These are phyloP conservation scores for Perilla frutescens DNA, from an alignment of 257 asterid species.

Conservation along the genomic window DNA sequence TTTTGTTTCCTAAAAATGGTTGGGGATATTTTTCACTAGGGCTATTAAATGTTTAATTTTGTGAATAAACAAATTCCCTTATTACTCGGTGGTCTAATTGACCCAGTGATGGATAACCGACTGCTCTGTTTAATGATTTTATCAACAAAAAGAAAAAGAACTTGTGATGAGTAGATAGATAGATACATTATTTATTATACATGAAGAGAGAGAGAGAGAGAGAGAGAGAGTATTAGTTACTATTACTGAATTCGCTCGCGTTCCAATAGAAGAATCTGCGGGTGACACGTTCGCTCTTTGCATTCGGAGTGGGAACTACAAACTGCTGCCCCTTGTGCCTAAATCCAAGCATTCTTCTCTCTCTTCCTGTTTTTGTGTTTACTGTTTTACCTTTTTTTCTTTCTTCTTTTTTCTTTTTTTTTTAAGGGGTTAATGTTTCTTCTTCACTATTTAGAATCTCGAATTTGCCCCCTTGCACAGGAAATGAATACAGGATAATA, in stretches of 20 bases:
- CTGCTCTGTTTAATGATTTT: not conserved
- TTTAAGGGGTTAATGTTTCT: not conserved
- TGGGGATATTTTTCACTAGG: not conserved
- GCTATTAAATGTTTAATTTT: not conserved
- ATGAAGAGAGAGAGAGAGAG: not conserved
- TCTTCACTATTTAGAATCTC: not conserved
- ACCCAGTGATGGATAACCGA: conserved; percentile 37
- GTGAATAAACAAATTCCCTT: conserved; percentile 42
- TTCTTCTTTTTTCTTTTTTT: not conserved
- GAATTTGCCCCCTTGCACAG: not conserved
- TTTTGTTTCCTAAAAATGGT: conserved; percentile 17
- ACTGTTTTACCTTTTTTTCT: not conserved
- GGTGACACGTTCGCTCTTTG: conserved; percentile 50
- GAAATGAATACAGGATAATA: not conserved
- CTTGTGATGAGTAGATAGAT: not conserved
- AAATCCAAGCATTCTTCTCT: conserved; percentile 15
- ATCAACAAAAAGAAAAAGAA: not conserved
- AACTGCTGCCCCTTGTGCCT: conserved; percentile 23
- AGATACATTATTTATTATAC: not conserved
- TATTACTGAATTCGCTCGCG: conserved; percentile 11
- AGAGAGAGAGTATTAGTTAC: not conserved
- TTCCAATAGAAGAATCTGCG: conserved; percentile 33
- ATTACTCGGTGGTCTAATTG: conserved; percentile 37
- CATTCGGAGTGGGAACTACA: conserved; percentile 35
- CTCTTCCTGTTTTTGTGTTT: not conserved